These are phyloP conservation scores for Hanseniaspora pseudoguilliermondii DNA, from an alignment of 805 yeast species.

Conservation along the genomic window DNA sequence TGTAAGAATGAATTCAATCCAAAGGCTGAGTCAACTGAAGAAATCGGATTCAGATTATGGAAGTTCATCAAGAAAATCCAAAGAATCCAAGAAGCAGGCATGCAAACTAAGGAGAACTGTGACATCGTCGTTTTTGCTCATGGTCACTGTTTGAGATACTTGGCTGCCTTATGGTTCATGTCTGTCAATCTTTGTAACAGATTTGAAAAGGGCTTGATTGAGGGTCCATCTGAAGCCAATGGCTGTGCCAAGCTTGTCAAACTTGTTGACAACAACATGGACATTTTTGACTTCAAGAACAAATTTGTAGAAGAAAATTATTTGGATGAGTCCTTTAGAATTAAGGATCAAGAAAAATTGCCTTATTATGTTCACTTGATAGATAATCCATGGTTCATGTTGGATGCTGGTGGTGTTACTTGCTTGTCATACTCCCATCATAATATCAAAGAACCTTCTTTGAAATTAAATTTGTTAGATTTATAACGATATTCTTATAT, in stretches of 20 bases:
- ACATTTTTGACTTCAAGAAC: slow-evolving; percentile 12
- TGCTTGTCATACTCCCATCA: slow-evolving; percentile 83
- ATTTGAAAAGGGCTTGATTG: slow-evolving; percentile 4
- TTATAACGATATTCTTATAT: background rate
- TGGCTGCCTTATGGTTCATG: slow-evolving; percentile 76
- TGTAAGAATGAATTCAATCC: slow-evolving; percentile 45
- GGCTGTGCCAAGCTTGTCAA: slow-evolving; percentile 11
- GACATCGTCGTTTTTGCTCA: slow-evolving; percentile 82
- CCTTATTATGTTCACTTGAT: slow-evolving; percentile 26
- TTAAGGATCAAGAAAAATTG: slow-evolving; percentile 26
- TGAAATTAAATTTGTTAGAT: slow-evolving; percentile 47
- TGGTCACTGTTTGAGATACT: slow-evolving; percentile 82
- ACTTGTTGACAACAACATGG: background rate
- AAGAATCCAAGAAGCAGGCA: slow-evolving; percentile 42
- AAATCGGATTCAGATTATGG: slow-evolving; percentile 64
- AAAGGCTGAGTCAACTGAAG: slow-evolving; percentile 57
- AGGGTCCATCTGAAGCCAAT: background rate
- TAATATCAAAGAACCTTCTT: slow-evolving; percentile 73
- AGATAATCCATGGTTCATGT: slow-evolving; percentile 63
- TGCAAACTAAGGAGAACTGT: slow-evolving; percentile 40
- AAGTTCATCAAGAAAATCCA: slow-evolving; percentile 52
- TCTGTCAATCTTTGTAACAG: slow-evolving; percentile 12
- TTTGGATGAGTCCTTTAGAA: slow-evolving; percentile 21
- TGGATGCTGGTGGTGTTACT: slow-evolving; percentile 94
- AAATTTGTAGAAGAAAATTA: slow-evolving; percentile 21